phyloP scores from a whole-genome alignment of 2,329 filamentous ascomycete species.

The Fusarium liriodendri region DNA sequence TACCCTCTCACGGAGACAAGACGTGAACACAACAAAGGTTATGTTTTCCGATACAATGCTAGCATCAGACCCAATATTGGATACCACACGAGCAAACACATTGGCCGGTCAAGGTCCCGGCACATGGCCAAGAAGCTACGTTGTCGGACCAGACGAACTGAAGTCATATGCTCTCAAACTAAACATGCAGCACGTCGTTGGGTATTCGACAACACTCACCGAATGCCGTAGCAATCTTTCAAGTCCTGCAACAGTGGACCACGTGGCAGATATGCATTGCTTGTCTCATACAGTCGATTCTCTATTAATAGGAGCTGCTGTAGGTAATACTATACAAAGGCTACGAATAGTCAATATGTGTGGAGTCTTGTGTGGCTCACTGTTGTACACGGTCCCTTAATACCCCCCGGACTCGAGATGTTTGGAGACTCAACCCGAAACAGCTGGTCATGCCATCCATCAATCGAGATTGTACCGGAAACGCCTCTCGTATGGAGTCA shows the following conservation, averaged over 20 bases:
- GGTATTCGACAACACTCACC: neutral
- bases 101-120: neutral
- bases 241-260: neutral
- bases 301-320: conserved; percentile 7
- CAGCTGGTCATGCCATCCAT: conserved; percentile 13
- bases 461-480: conserved; percentile 19
- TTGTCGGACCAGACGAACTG: neutral
- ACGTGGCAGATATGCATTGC: neutral
- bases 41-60: neutral
- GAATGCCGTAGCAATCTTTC: neutral
- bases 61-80: neutral
- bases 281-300: neutral
- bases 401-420: neutral
- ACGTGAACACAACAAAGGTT: neutral
- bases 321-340: conserved; percentile 34
- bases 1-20: neutral
- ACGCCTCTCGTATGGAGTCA: conserved; percentile 29
- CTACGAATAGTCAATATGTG: conserved; percentile 30
- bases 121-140: neutral
- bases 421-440: conserved; percentile 12
- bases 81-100: neutral
- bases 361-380: conserved; percentile 38
- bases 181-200: neutral
- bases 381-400: conserved; percentile 40
- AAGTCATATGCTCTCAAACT: neutral